Percentiles rank a stretch among this genome's conserved stretches.
phyloP scores from a whole-genome alignment of 2,329 filamentous ascomycete genomes.

The Fusarium xylarioides region DNA sequence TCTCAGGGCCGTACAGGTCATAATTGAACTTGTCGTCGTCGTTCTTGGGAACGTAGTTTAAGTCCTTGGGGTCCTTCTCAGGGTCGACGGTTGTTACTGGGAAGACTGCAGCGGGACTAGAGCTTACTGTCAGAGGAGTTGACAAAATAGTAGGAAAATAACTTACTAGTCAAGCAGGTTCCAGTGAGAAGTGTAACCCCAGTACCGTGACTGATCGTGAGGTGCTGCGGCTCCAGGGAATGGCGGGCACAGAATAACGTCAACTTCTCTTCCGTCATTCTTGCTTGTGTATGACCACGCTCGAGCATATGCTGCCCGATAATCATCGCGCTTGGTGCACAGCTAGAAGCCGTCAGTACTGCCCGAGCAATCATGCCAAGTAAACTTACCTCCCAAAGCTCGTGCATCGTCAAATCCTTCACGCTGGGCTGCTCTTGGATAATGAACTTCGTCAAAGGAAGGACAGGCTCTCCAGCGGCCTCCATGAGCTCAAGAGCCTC shows the following conservation, averaged over 20 bases:
- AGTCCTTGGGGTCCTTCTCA: constrained; percentile 37
- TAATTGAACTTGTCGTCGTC: constrained; percentile 42
- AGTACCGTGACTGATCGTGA: constrained; percentile 58
- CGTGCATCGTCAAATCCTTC: constrained; percentile 50
- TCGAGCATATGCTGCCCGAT: constrained; percentile 49
- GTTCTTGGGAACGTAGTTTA: constrained; percentile 41
- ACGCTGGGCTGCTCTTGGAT: constrained; percentile 61
- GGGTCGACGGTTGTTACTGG: constrained; percentile 56
- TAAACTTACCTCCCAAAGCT: constrained; percentile 50
- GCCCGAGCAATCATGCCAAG: fast-evolving
- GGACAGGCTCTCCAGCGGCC: constrained; percentile 64
- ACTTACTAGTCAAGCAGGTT: constrained; percentile 70
- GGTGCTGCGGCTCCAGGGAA: constrained; percentile 61
- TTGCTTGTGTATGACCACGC: constrained; percentile 51
- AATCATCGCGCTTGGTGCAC: constrained; percentile 51
- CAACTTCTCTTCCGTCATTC: constrained; percentile 51
- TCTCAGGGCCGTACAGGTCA: constrained; percentile 43
- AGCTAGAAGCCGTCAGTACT: constrained; percentile 32
- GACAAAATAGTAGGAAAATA: fast-evolving
- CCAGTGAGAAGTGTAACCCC: constrained; percentile 74
- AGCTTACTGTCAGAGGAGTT: not conserved
- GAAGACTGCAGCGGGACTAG: constrained; percentile 64
- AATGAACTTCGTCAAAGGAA: constrained; percentile 68
- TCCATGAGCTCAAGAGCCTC: constrained; percentile 61
- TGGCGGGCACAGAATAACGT: constrained; percentile 70